Base-by-base conservation (phyloP, 768 basidiomycete genomes). In the Pluteus cervinus region DNA sequence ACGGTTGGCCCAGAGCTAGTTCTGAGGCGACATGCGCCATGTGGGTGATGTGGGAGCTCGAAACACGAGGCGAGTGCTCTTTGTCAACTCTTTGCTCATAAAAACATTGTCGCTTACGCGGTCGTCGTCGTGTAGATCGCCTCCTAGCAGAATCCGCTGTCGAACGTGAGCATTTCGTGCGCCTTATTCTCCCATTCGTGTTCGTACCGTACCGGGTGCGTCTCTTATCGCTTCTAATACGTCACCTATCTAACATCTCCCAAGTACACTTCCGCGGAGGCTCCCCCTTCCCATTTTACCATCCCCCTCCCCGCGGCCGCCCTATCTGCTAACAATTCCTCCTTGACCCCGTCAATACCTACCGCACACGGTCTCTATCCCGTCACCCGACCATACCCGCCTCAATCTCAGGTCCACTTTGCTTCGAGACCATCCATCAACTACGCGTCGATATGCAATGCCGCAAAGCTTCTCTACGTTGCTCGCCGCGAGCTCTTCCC, bases 11-110 rank as follows among this genome's bases (percentile, higher is more conserved):
- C 0, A 47, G 56, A 1, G 79, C 81, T 24, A 73, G 51, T 34
- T 50, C 60, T 4, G 30, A 60, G 18, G 75, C 72, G 41, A 57
- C 76, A 0, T 69, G 76, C 35, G 76, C 73, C 1, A 42, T 85
- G 11, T 84, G 80, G 78, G 37, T 81, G 1, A 54, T 76, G 36
- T 86, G 82, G 82, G 63, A 79, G 48, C 68, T 73, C 22, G 71
- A 68, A 8, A 70, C 75, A 4, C 51, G 62, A 47, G 60, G 77
- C 77, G 28, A 33, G 71, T 60, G 8, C 28, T n/a, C 31, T 29
- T 37, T 12, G 26, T 38, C 20, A 35, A n/a, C 18, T 15, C 23
- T 37, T 10, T 32, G 7, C 5, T 39, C 16, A 42, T 36, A 16
- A 40, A 25, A 14, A 23, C 12, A 22, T 42, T 32, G n/a, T 41